A percentile compares a stretch with the other conserved stretches of the same genome.
Conservation (phyloP, 1,139 yeast species). For the Blastobotrys persicus region DNA sequence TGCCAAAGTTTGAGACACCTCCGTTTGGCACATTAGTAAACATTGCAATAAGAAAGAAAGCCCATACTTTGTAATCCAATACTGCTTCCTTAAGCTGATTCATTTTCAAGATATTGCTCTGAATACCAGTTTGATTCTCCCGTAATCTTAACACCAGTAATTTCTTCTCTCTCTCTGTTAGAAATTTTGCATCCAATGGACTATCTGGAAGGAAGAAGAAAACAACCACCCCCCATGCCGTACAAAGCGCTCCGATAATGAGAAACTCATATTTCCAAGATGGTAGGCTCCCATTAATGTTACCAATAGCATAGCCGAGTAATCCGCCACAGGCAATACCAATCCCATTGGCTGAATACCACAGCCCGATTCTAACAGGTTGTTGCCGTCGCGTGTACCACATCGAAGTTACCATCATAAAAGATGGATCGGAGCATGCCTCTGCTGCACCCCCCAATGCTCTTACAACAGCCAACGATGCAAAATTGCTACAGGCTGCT, state of each 20-base stretch:
- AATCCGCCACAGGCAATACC: constrained; percentile 40
- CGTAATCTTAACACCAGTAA: constrained; percentile 53
- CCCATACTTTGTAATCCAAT: constrained; percentile 44
- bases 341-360: constrained; percentile 25
- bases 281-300: constrained; percentile 28
- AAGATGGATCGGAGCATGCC: constrained; percentile 53
- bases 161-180: constrained; percentile 49
- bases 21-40: constrained; percentile 48
- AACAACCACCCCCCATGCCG: constrained; percentile 48
- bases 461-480: constrained; percentile 49
- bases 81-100: constrained; percentile 49
- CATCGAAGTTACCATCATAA: constrained; percentile 52
- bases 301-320: constrained; percentile 46
- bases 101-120: constrained; percentile 49
- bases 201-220: constrained; percentile 49
- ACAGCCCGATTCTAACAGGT: constrained; percentile 41
- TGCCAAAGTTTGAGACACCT: constrained; percentile 41
- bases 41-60: constrained; percentile 44
- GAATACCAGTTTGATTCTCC: no score
- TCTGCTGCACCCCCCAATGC: constrained; percentile 56
- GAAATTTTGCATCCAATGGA: constrained; percentile 53
- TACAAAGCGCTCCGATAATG: constrained; percentile 32
- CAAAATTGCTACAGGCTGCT: constrained; percentile 49
- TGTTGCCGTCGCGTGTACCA: no score
- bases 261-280: constrained; percentile 45